Percentiles rank a stretch among this genome's conserved stretches.
phyloP scores from a whole-genome alignment of 139 green algal genomes.

The Auxenochlorella protothecoides region DNA sequence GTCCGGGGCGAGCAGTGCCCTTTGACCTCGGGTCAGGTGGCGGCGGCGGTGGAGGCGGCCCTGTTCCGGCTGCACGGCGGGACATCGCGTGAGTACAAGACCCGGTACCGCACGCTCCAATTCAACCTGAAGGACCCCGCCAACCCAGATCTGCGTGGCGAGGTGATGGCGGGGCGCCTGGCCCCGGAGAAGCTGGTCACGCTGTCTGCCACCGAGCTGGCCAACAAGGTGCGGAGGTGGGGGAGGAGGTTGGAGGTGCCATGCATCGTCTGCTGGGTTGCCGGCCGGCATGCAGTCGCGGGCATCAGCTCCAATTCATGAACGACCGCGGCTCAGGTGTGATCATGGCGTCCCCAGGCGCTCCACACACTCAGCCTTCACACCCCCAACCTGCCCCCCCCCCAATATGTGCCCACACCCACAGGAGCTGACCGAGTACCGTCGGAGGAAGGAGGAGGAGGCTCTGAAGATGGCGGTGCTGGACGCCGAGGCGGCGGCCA shows the following conservation, averaged over 20 bases:
- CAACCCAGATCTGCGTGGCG: slow-evolving; percentile 30
- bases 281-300: too few species aligned
- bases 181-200: slow-evolving; percentile 23
- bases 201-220: slow-evolving; percentile 54
- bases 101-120: slow-evolving; percentile 47
- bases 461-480: slow-evolving; percentile 62
- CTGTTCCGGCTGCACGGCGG: slow-evolving; percentile 11
- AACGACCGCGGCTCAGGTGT: too few species aligned
- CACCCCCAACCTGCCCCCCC: not conserved
- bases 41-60: slow-evolving; percentile 11
- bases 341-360: too few species aligned
- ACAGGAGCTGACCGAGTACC: slow-evolving; percentile 59
- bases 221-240: slow-evolving; percentile 10
- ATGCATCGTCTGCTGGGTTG: too few species aligned
- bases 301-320: too few species aligned
- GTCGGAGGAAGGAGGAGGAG: slow-evolving; percentile 49
- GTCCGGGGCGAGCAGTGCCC: not conserved
- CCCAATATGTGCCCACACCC: not conserved
- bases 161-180: slow-evolving; percentile 27
- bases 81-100: slow-evolving; percentile 53
- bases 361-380: too few species aligned
- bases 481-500: slow-evolving; percentile 51
- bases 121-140: slow-evolving; percentile 66
- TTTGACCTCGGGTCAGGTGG: not conserved
- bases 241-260: too few species aligned